Conservation (phyloP, 1,284 basidiomycete genomes). For the Wolfiporia cocos region DNA sequence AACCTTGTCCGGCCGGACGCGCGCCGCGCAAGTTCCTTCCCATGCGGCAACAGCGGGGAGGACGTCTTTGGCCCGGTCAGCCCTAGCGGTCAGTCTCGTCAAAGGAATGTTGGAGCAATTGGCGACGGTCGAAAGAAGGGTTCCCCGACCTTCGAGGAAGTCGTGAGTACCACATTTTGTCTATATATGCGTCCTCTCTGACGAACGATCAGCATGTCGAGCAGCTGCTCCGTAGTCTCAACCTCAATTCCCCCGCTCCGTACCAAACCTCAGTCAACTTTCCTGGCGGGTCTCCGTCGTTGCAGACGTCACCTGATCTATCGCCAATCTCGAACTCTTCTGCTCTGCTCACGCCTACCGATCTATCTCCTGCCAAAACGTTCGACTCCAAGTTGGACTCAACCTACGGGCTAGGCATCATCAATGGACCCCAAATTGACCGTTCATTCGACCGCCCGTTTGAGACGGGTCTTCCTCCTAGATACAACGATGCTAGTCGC, state of each 20-base stretch:
- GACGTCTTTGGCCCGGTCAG: slow-evolving; percentile 58
- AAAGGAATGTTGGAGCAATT: slow-evolving; percentile 61
- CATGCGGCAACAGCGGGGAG: slow-evolving; percentile 33
- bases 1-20: slow-evolving; percentile 16
- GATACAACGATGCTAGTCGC: slow-evolving; percentile 15
- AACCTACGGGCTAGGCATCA: slow-evolving; percentile 40
- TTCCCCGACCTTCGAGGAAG: slow-evolving; percentile 48
- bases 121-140: slow-evolving; percentile 68
- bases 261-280: slow-evolving; percentile 33
- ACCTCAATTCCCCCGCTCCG: slow-evolving; percentile 67
- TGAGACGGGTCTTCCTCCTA: slow-evolving; percentile 21
- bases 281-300: slow-evolving; percentile 34
- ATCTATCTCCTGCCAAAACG: slow-evolving; percentile 56
- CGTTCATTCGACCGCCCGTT: slow-evolving; percentile 28
- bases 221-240: slow-evolving; percentile 66
- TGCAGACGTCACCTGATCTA: slow-evolving; percentile 48
- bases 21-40: slow-evolving; percentile 21
- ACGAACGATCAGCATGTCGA: slow-evolving; percentile 55
- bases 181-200: slow-evolving; percentile 18
- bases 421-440: slow-evolving; percentile 19
- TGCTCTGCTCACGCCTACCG: slow-evolving; percentile 59
- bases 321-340: slow-evolving; percentile 64
- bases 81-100: slow-evolving; percentile 26
- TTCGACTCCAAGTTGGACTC: slow-evolving; percentile 50
- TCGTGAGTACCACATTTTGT: slow-evolving; percentile 32